Evolutionary conservation across 306 rosid genomes (phyloP).

Genomic region (Oemleria cerasiformis): DNA sequence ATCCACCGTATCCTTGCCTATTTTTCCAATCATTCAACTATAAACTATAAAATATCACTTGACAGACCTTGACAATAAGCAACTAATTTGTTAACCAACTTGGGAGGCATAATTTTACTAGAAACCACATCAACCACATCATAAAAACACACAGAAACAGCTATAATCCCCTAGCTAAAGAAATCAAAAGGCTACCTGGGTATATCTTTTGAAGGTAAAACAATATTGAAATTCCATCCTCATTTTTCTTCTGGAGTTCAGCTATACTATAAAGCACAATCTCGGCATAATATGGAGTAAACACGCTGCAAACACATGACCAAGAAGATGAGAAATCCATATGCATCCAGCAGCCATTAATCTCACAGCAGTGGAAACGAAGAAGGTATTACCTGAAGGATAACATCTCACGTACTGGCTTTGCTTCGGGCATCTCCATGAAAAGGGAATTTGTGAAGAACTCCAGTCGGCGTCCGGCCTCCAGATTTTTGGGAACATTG

Average conservation of each 20-base stretch:
- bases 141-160: background rate
- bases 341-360: conserved; percentile 16
- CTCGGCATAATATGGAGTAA: conserved; percentile 96
- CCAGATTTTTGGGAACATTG: conserved; percentile 85
- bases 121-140: background rate
- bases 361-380: background rate
- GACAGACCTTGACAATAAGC: background rate
- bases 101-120: background rate
- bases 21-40: background rate
- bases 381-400: conserved; percentile 63
- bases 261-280: conserved; percentile 76
- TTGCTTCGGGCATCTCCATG: conserved; percentile 78
- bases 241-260: conserved; percentile 85
- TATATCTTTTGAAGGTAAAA: conserved; percentile 90
- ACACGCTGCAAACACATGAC: conserved; percentile 64
- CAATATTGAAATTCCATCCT: conserved; percentile 86
- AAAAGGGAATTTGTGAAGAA: conserved; percentile 93
- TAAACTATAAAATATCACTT: background rate
- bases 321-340: conserved; percentile 26
- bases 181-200: conserved; percentile 38
- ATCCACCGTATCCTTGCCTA: too few species aligned
- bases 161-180: background rate
- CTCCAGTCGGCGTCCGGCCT: conserved; percentile 78
- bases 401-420: conserved; percentile 76
- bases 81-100: background rate